Evolutionary conservation across 371 early-diverging fungal species (phyloP).

Genomic region (Mortierella sp.): DNA sequence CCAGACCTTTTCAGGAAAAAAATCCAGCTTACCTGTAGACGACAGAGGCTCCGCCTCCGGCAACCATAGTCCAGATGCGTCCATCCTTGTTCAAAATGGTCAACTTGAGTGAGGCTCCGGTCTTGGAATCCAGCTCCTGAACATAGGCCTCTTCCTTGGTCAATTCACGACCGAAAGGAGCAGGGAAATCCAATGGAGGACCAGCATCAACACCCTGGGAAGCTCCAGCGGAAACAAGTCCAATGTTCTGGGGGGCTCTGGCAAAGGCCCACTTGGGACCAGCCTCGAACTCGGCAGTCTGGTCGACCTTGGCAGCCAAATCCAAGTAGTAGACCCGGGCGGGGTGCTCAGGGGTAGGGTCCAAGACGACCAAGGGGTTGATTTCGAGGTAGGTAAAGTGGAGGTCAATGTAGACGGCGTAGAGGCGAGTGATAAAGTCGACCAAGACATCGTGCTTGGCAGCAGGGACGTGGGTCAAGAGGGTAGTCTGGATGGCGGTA

Average conservation of each 20-base stretch:
- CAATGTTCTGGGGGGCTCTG: constrained; percentile 74
- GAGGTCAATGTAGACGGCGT: constrained; percentile 94
- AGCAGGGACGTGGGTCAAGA: constrained; percentile 74
- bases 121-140: constrained; percentile 97
- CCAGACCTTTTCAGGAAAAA: neutral
- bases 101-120: constrained; percentile 97
- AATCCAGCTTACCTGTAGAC: constrained; percentile 73
- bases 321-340: constrained; percentile 93
- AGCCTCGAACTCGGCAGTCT: constrained; percentile 97
- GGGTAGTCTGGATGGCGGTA: constrained; percentile 73
- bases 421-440: constrained; percentile 92
- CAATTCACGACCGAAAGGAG: constrained; percentile 97
- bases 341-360: constrained; percentile 62
- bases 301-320: constrained; percentile 98
- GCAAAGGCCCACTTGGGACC: constrained; percentile 93
- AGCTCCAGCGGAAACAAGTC: constrained; percentile 45
- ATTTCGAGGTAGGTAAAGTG: constrained; percentile 99
- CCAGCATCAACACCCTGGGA: constrained; percentile 74
- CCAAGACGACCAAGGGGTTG: constrained; percentile 97
- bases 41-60: constrained; percentile 99
- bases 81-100: constrained; percentile 96
- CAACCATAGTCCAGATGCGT: constrained; percentile 99
- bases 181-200: constrained; percentile 97
- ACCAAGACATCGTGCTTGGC: constrained; percentile 89
- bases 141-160: constrained; percentile 98